Evolutionary conservation across 352 stramenopile genomes (phyloP), one percentile per base, ranked within the genome.

Genomic region (Globisporangium megalacanthum): DNA sequence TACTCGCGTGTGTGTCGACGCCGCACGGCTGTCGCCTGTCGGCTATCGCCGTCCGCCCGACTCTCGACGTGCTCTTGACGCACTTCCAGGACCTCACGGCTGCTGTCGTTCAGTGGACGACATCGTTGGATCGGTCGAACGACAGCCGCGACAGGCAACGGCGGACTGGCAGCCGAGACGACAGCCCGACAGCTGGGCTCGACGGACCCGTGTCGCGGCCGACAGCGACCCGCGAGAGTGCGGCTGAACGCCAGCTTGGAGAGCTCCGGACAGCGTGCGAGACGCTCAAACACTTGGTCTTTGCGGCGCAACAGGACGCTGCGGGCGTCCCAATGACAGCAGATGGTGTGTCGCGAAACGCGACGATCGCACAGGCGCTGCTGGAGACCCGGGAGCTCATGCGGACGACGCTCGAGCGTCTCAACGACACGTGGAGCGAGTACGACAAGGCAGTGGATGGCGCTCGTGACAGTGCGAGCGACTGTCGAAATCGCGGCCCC

Each of bases 221-320:
- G 10, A 8, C 7, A 39, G 35, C 35, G 35, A 39, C 6, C 35
- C 7, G 35, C 35, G 35, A 39, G 2, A 39, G 35, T 6, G 19
- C 54, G 8, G 29, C 17, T 11, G 56, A 54, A 10, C 25, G 1
- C 25, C 53, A 47, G 8, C 58, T 88, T 0, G 71, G 76, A 13
- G 68, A 76, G 22, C 60, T 84, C 6, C 71, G 69, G 37, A 69
- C 66, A 13, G 65, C 62, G 13, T 77, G 75, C 22, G 77, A 88
- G 56, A 89, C 79, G 7, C 60, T 89, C 3, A 69, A 58, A 49
- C 66, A 70, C n/a, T 47, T 89, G 41, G 56, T 73, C 14, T 62
- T 73, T 22, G 67, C 65, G 13, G 66, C 69, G 35, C 75, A 87
- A 25, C 60, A 85, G 6, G 77, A 82, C 15, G 58, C 78, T 25